Conservation (phyloP, 2,329 filamentous ascomycete species). For the Aspergillus ruber region DNA sequence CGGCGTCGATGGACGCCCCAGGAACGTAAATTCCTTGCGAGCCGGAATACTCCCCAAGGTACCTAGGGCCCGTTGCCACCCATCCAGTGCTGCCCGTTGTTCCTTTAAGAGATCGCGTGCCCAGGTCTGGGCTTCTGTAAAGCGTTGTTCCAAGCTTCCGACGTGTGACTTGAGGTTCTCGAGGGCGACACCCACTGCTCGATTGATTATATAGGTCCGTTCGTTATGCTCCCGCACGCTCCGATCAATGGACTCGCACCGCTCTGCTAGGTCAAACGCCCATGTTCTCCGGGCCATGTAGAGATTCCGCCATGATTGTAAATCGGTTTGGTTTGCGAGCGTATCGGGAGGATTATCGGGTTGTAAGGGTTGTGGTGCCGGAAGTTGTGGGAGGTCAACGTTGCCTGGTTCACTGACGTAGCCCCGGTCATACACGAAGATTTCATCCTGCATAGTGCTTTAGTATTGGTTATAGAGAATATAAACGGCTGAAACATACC, state of each 20-base stretch:
- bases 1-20: constrained; percentile 35
- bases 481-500: constrained; percentile 43
- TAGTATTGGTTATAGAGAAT: constrained; percentile 1
- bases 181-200: constrained; percentile 76
- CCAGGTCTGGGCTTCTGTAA: constrained; percentile 42
- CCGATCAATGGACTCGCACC: constrained; percentile 60
- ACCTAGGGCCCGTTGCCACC: constrained; percentile 34
- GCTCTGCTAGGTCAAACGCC: constrained; percentile 64
- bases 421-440: constrained; percentile 86
- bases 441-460: constrained; percentile 59
- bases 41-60: constrained; percentile 37
- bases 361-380: constrained; percentile 52
- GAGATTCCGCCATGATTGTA: constrained; percentile 81
- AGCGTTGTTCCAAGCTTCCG: constrained; percentile 38
- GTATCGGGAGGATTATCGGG: constrained; percentile 67
- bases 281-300: constrained; percentile 76
- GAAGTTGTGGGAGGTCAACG: constrained; percentile 46
- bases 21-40: constrained; percentile 37
- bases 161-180: constrained; percentile 58
- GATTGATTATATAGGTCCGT: constrained; percentile 53
- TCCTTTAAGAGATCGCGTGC: constrained; percentile 40
- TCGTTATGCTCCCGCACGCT: constrained; percentile 51
- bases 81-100: constrained; percentile 37
- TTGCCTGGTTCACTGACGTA: constrained; percentile 47
- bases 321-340: constrained; percentile 69